Percentiles rank a stretch among this genome's conserved stretches.
Evolutionary conservation across 768 basidiomycete genomes (phyloP).

Genomic region (Rubroboletus satanas): DNA sequence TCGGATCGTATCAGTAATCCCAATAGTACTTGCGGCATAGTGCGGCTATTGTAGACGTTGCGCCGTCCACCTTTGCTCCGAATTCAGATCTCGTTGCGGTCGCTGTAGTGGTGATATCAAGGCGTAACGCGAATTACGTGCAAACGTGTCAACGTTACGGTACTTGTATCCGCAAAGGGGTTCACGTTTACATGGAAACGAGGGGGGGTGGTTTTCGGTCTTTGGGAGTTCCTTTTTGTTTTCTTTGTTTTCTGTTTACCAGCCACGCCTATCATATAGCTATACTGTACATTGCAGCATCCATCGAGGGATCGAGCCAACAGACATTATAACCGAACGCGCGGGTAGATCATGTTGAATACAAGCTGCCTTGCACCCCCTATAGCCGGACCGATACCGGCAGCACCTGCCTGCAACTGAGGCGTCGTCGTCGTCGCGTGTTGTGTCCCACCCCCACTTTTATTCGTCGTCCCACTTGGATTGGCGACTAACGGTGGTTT

Average conservation of each 20-base stretch:
- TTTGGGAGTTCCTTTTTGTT: no score
- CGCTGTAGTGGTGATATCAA: not conserved
- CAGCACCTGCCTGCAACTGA: no score
- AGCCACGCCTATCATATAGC: not conserved
- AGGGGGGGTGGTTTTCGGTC: not conserved
- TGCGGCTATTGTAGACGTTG: not conserved
- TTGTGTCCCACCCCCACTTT: no score
- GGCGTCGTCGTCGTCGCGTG: no score
- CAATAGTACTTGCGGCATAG: not conserved
- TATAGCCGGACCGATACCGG: not conserved
- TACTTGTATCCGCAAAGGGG: not conserved
- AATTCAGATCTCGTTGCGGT: not conserved
- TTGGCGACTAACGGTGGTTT: no score
- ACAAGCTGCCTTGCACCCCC: no score
- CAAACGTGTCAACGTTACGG: not conserved
- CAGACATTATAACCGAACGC: not conserved
- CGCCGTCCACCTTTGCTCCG: not conserved
- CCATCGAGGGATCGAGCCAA: not conserved
- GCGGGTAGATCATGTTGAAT: not conserved
- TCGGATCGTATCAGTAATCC: not conserved
- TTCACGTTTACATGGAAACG: not conserved
- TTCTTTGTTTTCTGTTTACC: not conserved
- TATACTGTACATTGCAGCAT: not conserved
- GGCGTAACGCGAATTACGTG: not conserved
- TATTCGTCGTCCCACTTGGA: no score